These are phyloP conservation scores for Psidium friedrichsthalianum DNA, from an alignment of 345 rosid species.

Conservation along the genomic window DNA sequence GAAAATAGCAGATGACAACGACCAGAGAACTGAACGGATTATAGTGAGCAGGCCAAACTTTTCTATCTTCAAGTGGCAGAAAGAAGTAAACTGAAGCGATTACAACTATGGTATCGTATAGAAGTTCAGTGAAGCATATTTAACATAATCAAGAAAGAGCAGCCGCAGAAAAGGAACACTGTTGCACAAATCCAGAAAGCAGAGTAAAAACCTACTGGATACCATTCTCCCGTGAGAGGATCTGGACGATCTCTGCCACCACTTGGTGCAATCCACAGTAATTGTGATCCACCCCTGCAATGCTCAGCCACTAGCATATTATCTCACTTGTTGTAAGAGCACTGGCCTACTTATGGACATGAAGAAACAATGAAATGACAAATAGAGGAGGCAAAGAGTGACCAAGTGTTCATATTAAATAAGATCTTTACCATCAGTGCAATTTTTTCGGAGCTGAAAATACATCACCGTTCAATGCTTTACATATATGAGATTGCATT, in stretches of 20 bases:
- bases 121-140: not conserved
- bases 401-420: not conserved
- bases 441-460: not conserved
- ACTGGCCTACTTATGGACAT: not conserved
- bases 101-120: not conserved
- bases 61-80: not conserved
- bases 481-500: not conserved
- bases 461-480: not conserved
- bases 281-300: constrained; percentile 67
- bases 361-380: not conserved
- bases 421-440: not conserved
- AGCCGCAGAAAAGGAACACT: not conserved
- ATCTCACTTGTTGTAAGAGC: not conserved
- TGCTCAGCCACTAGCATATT: constrained; percentile 1
- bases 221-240: constrained; percentile 68
- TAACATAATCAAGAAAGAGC: not conserved
- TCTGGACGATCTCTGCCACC: constrained; percentile 99
- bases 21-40: not conserved
- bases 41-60: not conserved
- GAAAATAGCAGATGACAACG: not conserved
- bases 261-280: constrained; percentile 95
- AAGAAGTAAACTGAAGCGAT: not conserved
- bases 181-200: not conserved
- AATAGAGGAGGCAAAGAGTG: not conserved
- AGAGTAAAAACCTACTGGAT: constrained; percentile 49